Base-by-base conservation (phyloP, 1,139 yeast genomes). In the Lodderomyces oxycetoniae region DNA sequence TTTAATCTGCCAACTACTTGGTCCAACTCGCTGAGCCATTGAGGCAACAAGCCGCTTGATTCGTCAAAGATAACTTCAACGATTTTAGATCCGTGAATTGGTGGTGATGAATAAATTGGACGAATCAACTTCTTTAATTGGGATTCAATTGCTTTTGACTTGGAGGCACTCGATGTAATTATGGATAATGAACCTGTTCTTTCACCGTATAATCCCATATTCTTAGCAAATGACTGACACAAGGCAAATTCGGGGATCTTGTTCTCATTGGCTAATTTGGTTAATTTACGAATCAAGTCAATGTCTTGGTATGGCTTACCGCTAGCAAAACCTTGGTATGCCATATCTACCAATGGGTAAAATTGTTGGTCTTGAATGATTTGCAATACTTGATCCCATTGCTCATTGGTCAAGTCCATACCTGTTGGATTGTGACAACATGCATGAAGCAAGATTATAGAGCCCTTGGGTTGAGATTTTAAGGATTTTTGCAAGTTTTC, bases 391-490 rank as follows among this genome's bases (percentile, higher is more conserved):
- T 71, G 61, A 34, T 68, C 69, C 97, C 97, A 89, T 61, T 91
- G 89, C 45, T 79, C 93, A 37, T 70, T 64, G 19, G 86, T 79
- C 47, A 95, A 95, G 63, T 91, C 98, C 59, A 89, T 79, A 45
- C 97, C 98, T 22, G 98, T 91, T 43, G 98, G 98, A 64, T 91
- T 91, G 65, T 91, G 98, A 42, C 97, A 96, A 59, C 97, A 88
- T 14, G 96, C 91, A 58, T 91, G 98, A 43, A 91, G 69, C 41
- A 89, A 71, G 24, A 89, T 79, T 41, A 85, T 74, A 12, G 83
- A 69, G 20, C 76, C 81, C 13, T 66, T 59, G 17, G 65, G 70
- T 31, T 74, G 74, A 17, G 54, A 44, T 22, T 55, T 40, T 35
- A 69, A 53, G 23, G 72, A 63, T 33, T 51, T 40, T 45, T 64